phyloP scores from a whole-genome alignment of 805 yeast species.

The Spencermartinsiella europaea region DNA sequence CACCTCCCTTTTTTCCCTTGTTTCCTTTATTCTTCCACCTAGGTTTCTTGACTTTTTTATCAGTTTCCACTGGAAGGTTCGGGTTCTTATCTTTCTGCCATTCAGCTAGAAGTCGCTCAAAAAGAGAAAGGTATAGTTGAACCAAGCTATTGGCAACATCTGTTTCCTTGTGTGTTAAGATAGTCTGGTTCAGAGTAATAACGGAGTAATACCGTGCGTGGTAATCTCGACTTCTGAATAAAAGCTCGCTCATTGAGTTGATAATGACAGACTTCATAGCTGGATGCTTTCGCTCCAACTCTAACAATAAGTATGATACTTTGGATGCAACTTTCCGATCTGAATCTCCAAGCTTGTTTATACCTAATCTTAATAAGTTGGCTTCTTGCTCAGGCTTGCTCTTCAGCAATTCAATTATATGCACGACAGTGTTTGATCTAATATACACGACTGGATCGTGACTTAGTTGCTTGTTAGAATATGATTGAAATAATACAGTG shows the following conservation, averaged over 20 bases:
- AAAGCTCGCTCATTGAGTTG: conserved; percentile 73
- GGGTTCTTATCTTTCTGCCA: conserved; percentile 47
- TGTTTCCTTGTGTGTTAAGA: conserved; percentile 69
- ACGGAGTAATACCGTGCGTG: conserved; percentile 86
- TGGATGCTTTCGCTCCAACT: conserved; percentile 86
- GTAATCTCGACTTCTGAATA: conserved; percentile 74
- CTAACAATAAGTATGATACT: conserved; percentile 73
- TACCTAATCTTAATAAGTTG: conserved; percentile 80
- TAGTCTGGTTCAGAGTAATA: conserved; percentile 87
- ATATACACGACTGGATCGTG: conserved; percentile 91
- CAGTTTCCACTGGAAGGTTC: conserved; percentile 30
- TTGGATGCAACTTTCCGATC: conserved; percentile 89
- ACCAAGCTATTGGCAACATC: conserved; percentile 79
- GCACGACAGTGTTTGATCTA: conserved; percentile 67
- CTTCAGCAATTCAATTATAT: conserved; percentile 72
- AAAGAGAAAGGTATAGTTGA: conserved; percentile 77
- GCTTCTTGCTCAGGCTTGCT: conserved; percentile 96
- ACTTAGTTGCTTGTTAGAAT: conserved; percentile 36
- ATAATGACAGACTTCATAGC: conserved; percentile 84
- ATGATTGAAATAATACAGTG: background rate
- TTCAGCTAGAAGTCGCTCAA: conserved; percentile 74
- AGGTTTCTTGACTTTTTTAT: conserved; percentile 48
- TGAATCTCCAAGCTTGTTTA: conserved; percentile 88
- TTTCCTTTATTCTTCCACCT: conserved; percentile 70
- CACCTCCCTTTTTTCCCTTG: conserved; percentile 75